Conservation (phyloP, 148 eudicot genomes). For the Cornus suecica region DNA sequence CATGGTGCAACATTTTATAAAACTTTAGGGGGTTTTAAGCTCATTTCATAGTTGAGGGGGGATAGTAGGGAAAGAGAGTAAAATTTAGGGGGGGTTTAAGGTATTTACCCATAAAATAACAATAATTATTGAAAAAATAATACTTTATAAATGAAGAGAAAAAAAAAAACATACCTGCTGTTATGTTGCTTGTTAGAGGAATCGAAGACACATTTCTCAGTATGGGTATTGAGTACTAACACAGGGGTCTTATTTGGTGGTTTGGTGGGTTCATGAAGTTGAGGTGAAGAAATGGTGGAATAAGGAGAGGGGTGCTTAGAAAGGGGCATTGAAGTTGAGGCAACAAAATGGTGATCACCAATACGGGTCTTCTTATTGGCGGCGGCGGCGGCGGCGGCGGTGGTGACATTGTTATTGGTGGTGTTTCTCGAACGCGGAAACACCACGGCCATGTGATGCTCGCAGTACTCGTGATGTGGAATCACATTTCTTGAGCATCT, state of each 20-base stretch:
- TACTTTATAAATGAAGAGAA: background rate
- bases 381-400: slow-evolving; percentile 8
- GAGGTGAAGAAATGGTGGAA: background rate
- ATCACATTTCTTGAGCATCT: slow-evolving; percentile 74
- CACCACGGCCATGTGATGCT: slow-evolving; percentile 62
- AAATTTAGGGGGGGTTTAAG: too few species aligned
- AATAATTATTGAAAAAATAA: too few species aligned
- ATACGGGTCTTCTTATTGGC: slow-evolving; percentile 40
- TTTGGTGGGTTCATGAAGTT: slow-evolving; percentile 13
- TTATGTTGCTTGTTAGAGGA: slow-evolving; percentile 23
- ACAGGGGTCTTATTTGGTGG: background rate
- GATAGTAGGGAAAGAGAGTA: too few species aligned
- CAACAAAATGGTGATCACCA: background rate
- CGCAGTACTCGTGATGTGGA: slow-evolving; percentile 70
- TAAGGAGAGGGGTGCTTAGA: background rate
- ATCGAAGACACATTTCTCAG: slow-evolving; percentile 8
- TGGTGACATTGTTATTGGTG: background rate
- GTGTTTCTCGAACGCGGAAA: slow-evolving; percentile 80
- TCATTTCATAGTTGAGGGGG: too few species aligned
- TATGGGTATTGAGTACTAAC: background rate
- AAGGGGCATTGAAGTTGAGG: slow-evolving; percentile 1
- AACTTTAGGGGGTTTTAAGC: too few species aligned
- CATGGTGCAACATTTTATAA: too few species aligned
- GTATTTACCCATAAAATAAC: too few species aligned
- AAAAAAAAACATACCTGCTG: slow-evolving; percentile 27